These are phyloP conservation scores for Nothophoma quercina DNA, from an alignment of 2,329 filamentous ascomycete species.

Conservation along the genomic window DNA sequence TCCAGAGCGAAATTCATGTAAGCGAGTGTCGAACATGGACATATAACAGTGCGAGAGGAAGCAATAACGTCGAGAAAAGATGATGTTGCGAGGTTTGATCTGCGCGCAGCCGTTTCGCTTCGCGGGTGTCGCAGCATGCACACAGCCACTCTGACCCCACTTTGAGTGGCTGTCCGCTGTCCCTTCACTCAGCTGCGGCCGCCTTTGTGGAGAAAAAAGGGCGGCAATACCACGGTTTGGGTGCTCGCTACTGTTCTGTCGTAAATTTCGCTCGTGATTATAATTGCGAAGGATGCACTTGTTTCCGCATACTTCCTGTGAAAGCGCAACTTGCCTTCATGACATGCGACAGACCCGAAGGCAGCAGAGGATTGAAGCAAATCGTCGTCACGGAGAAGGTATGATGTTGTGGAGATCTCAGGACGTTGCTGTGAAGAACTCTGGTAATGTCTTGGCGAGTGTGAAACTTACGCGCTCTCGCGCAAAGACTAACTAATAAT, in stretches of 20 bases:
- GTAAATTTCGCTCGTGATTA: not conserved
- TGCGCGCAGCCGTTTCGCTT: constrained; percentile 7
- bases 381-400: too few species aligned
- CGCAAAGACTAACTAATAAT: constrained; percentile 9
- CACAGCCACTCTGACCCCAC: constrained; percentile 10
- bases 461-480: not conserved
- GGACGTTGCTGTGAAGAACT: too few species aligned
- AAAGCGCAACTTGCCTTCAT: too few species aligned
- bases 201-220: constrained; percentile 18
- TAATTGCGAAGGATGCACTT: not conserved
- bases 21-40: too few species aligned
- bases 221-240: constrained; percentile 8
- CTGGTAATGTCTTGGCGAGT: not conserved
- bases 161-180: constrained; percentile 7
- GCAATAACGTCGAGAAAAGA: too few species aligned
- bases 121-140: not conserved
- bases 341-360: too few species aligned
- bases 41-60: too few species aligned
- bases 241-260: not conserved
- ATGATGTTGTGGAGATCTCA: too few species aligned
- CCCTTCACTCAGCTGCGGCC: constrained; percentile 7
- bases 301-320: too few species aligned
- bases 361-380: too few species aligned
- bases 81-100: not conserved
- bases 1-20: too few species aligned